phyloP scores from a whole-genome alignment of 129 eudicot species.

The Saposhnikovia divaricata region DNA sequence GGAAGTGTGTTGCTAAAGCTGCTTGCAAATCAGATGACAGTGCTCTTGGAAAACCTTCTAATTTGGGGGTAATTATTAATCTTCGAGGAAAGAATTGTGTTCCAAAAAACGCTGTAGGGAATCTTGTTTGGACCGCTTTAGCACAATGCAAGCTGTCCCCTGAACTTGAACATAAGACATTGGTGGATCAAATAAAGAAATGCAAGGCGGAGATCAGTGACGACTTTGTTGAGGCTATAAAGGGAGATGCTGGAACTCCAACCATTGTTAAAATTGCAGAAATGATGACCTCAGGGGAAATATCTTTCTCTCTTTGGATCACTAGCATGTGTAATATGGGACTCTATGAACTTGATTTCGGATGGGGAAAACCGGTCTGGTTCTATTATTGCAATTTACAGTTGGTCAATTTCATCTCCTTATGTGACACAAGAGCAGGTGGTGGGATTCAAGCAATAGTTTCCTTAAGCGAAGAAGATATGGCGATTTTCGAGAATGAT shows the following conservation, averaged over 20 bases:
- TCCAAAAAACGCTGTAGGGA: not conserved
- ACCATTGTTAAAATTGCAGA: not conserved
- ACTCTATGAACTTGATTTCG: constrained; percentile 9
- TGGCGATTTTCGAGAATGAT: constrained; percentile 6
- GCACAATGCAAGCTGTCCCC: not conserved
- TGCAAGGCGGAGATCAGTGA: not conserved
- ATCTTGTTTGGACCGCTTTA: not conserved
- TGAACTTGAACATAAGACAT: not conserved
- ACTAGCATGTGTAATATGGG: constrained; percentile 8
- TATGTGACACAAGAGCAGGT: not conserved
- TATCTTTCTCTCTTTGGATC: not conserved
- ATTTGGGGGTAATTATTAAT: not conserved
- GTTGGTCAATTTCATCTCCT: not conserved
- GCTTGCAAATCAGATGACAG: not conserved
- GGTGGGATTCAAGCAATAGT: constrained; percentile 12
- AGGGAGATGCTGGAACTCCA: not conserved
- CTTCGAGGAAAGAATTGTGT: not conserved
- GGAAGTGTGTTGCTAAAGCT: constrained; percentile 3
- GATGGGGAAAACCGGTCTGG: constrained; percentile 13
- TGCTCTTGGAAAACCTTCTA: not conserved
- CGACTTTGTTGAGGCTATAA: not conserved
- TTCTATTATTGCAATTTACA: not conserved
- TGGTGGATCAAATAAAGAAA: not conserved
- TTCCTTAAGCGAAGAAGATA: not conserved
- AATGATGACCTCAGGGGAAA: not conserved